Evolutionary conservation across 2,329 filamentous ascomycete species (phyloP), one percentile per base, ranked within the genome.

Genomic region (Cladophialophora bantiana): DNA sequence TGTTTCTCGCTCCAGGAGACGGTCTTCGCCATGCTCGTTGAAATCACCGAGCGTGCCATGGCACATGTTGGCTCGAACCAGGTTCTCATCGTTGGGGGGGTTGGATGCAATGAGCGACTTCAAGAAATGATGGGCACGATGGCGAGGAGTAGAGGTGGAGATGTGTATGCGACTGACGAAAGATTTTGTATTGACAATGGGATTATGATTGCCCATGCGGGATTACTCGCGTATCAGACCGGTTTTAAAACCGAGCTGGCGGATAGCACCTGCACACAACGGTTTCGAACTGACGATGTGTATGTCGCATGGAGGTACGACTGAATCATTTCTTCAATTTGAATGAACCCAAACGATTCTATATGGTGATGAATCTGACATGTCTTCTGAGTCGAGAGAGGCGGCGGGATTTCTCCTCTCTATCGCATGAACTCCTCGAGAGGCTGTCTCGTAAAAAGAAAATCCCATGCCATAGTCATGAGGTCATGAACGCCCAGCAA

Each of bases 91-190:
- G 95, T 99, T 2, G 95, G 95, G 45, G 95, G 95, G 26, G 95
- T 99, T 1, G 95, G 95, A 2, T 97, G 92, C 78, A 99, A 99
- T 77, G 90, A 96, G 81, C 86, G 95, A 3, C 78, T 99, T 72
- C 95, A 99, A 82, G 88, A 96, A 74, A 99, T 99, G 95, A 99
- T 99, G 95, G 94, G 92, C 15, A 84, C 90, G 55, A 99, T 99
- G 95, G 94, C 94, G 15, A 84, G 83, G 53, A 94, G 97, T 78
- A 84, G 95, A 42, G 92, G 93, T 61, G 95, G 95, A 3, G 94
- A 88, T 74, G 92, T 98, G 3, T 97, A 91, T 80, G 94, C 95
- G 31, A 98, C 94, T 0, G 95, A 99, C 77, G 95, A 99, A 83
- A 85, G 95, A 54, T 99, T 97, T 78, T 99, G 95, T 78, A 99